Evolutionary conservation across 257 asterid species (phyloP), one percentile per base, ranked within the genome.

Genomic region (Fraxinus americana): DNA sequence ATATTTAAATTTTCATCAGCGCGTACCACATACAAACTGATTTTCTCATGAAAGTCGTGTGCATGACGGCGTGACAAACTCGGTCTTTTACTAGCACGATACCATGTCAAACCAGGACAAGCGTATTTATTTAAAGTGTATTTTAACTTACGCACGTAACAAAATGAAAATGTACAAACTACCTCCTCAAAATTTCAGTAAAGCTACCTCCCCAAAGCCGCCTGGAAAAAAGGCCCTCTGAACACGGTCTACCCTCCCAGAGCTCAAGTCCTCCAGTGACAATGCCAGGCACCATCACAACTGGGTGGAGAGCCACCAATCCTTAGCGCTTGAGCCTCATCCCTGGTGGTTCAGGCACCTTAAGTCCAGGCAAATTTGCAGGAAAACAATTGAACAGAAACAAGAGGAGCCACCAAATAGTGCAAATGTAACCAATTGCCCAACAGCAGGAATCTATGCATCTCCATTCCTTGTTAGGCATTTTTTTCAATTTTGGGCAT

Each of bases 181-280:
- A 92, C 98, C 98, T 92, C 75, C 78, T 91, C 85, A 91, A 87
- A 17, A 92, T 86, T 68, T 90, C 92, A 21, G 92, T 75, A 81
- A 93, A 93, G 83, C 92, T 84, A 35, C 97, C 99, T 19, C 94
- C 99, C 98, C 98, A 94, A 6, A 94, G 91, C 68, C 97, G 85
- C 73, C 85, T 87, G 38, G 98, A 87, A 70, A 94, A 94, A 16
- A 94, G 89, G 76, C 96, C 97, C 5, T 92, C 90, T 4, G 96
- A 83, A 80, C 98, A 94, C 6, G 98, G 96, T 81, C 91, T 71
- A 5, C 98, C 98, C 82, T 94, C 98, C 98, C 98, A 91, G 8
- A 94, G 92, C 90, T 92, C 98, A 11, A 94, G 97, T 3, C 97
- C 97, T 1, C 97, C 98, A 16, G 97, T 92, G 78, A 94, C 92